Percentiles rank a stretch among this genome's conserved stretches.
phyloP scores from a whole-genome alignment of 73 alveolate species.

The Vitrella brassicaformis region DNA sequence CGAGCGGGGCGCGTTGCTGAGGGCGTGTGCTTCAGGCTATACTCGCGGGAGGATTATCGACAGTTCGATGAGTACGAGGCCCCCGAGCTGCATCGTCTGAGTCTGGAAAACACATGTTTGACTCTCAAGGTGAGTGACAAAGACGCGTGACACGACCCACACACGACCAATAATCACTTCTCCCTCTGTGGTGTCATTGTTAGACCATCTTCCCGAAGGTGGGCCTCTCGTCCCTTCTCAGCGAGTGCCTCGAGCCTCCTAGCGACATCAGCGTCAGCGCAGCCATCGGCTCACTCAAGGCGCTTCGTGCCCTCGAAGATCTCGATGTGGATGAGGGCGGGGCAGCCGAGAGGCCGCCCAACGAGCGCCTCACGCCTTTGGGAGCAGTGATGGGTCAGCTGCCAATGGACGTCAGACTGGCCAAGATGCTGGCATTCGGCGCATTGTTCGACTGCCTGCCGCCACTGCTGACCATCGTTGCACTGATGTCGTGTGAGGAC shows the following conservation, averaged over 20 bases:
- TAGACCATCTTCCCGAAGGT: neutral
- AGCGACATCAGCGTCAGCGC: neutral
- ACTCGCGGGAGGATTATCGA: constrained; percentile 47
- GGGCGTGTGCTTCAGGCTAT: constrained; percentile 61
- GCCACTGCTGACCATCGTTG: neutral
- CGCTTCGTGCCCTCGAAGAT: no score
- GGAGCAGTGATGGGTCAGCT: no score
- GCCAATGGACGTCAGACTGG: no score
- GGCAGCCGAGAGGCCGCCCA: no score
- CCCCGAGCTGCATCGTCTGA: constrained; percentile 48
- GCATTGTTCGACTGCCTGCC: neutral
- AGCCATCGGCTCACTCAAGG: neutral
- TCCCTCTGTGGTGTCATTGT: neutral
- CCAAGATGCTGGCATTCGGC: neutral
- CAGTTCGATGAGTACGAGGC: constrained; percentile 45
- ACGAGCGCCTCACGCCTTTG: no score
- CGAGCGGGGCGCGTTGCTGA: constrained; percentile 70
- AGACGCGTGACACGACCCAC: neutral
- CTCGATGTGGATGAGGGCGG: no score
- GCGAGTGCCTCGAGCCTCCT: neutral
- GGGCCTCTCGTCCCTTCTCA: neutral
- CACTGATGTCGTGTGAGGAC: neutral
- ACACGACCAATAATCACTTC: neutral
- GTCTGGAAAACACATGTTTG: neutral
- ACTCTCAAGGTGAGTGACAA: neutral